These are phyloP conservation scores for Ogataea parapolymorpha DNA, from an alignment of 805 yeast species.

Conservation along the genomic window DNA sequence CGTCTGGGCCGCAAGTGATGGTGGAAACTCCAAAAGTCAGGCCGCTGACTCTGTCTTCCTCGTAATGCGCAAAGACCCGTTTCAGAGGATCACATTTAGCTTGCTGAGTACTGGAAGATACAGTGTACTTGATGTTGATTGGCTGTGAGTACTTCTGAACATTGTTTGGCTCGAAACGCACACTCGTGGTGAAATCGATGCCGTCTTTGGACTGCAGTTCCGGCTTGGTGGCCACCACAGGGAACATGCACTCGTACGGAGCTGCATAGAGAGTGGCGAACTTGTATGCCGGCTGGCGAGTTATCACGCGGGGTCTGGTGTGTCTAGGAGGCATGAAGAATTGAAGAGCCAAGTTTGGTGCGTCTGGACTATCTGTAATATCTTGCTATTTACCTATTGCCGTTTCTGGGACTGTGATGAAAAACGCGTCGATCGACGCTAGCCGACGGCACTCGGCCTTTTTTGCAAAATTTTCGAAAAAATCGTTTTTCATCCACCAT, in stretches of 20 bases:
- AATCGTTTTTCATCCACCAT: constrained; percentile 12
- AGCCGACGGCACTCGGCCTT: constrained; percentile 1
- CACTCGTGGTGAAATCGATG: constrained; percentile 16
- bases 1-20: constrained; percentile 9
- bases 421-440: constrained; percentile 12
- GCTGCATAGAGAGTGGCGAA: constrained; percentile 5
- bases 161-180: constrained; percentile 1
- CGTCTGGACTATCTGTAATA: background rate
- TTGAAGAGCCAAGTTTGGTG: background rate
- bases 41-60: constrained; percentile 4
- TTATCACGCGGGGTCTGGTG: constrained; percentile 1
- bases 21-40: constrained; percentile 11
- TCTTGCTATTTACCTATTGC: constrained; percentile 10
- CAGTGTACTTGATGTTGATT: constrained; percentile 7
- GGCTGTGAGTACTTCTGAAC: constrained; percentile 16
- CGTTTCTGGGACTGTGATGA: constrained; percentile 9
- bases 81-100: constrained; percentile 11
- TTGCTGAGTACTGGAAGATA: background rate
- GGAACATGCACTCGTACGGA: constrained; percentile 16
- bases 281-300: constrained; percentile 2
- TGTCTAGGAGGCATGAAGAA: background rate
- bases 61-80: constrained; percentile 7
- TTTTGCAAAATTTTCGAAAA: constrained; percentile 7
- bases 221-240: constrained; percentile 9
- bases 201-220: constrained; percentile 16